These are phyloP conservation scores for Xylogone sp. DNA, from an alignment of 2,329 filamentous ascomycete genomes.

Conservation along the genomic window DNA sequence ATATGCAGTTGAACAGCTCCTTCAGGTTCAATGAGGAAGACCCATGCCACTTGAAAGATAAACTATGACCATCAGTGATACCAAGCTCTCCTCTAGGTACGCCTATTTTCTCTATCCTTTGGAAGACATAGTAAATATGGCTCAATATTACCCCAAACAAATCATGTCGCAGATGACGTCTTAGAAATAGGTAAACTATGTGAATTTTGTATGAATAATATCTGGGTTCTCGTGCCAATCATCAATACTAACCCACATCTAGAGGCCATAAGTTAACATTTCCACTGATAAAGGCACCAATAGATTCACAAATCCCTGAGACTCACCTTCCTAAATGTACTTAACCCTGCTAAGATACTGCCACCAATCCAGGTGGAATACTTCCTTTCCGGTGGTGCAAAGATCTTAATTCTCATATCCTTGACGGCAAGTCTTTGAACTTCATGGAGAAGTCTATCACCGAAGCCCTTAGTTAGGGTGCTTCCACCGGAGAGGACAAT, in stretches of 20 bases:
- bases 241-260: slow-evolving; percentile 99
- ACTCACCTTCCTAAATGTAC: slow-evolving; percentile 94
- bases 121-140: too few relatives aligned
- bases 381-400: slow-evolving; percentile 93
- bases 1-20: too few relatives aligned
- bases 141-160: too few relatives aligned
- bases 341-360: slow-evolving; percentile 92
- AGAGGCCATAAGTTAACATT: slow-evolving; percentile 10
- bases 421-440: slow-evolving; percentile 92
- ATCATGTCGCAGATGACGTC: too few relatives aligned
- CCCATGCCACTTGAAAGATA: too few relatives aligned
- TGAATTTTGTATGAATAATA: slow-evolving; percentile 97
- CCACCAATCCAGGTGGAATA: slow-evolving; percentile 99
- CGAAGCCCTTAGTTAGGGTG: slow-evolving; percentile 95
- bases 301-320: slow-evolving; percentile 3
- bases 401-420: slow-evolving; percentile 99
- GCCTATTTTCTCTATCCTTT: too few relatives aligned
- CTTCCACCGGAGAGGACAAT: slow-evolving; percentile 96
- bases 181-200: slow-evolving; percentile 44
- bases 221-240: slow-evolving; percentile 99
- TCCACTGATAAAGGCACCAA: slow-evolving; percentile 3
- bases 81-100: too few relatives aligned
- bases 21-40: too few relatives aligned
- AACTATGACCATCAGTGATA: too few relatives aligned
- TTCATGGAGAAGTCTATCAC: slow-evolving; percentile 86